Conservation (phyloP, 2,329 filamentous ascomycete genomes). For the Fusarium transvaalense region DNA sequence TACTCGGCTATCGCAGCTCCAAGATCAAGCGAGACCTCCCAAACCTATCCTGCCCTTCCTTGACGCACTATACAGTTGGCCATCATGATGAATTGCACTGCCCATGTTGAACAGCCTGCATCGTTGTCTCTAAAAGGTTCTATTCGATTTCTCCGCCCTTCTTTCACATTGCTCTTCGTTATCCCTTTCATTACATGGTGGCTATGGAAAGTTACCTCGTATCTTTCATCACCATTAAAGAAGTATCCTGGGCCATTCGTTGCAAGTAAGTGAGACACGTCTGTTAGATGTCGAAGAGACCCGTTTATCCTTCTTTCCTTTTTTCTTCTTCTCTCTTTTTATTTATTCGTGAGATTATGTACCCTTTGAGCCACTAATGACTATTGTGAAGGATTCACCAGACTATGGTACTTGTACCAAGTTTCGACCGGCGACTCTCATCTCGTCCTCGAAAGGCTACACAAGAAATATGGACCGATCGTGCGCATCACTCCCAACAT, state of each 20-base stretch:
- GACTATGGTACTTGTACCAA: slow-evolving; percentile 54
- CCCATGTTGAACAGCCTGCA: too few relatives aligned
- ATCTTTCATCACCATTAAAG: slow-evolving; percentile 44
- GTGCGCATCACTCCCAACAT: slow-evolving; percentile 58
- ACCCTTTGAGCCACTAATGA: background rate
- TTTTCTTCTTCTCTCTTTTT: background rate
- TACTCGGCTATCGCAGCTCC: background rate
- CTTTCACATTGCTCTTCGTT: slow-evolving; percentile 10
- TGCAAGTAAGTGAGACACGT: slow-evolving; percentile 42
- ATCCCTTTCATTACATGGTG: slow-evolving; percentile 10
- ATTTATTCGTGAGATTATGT: rapidly evolving
- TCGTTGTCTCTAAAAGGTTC: background rate
- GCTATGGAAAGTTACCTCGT: slow-evolving; percentile 27
- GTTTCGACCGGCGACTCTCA: slow-evolving; percentile 49
- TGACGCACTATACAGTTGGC: too few relatives aligned
- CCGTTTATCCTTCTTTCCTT: background rate
- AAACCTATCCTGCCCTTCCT: background rate
- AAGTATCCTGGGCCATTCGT: slow-evolving; percentile 52
- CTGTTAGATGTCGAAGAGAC: background rate
- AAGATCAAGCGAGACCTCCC: background rate
- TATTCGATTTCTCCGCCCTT: background rate
- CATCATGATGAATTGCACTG: background rate
- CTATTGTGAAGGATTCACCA: slow-evolving; percentile 46
- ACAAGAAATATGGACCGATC: slow-evolving; percentile 56
- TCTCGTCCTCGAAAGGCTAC: slow-evolving; percentile 50